Base-by-base conservation (phyloP, 371 early-diverging fungal species). In the Paraphysoderma sedebokerense region DNA sequence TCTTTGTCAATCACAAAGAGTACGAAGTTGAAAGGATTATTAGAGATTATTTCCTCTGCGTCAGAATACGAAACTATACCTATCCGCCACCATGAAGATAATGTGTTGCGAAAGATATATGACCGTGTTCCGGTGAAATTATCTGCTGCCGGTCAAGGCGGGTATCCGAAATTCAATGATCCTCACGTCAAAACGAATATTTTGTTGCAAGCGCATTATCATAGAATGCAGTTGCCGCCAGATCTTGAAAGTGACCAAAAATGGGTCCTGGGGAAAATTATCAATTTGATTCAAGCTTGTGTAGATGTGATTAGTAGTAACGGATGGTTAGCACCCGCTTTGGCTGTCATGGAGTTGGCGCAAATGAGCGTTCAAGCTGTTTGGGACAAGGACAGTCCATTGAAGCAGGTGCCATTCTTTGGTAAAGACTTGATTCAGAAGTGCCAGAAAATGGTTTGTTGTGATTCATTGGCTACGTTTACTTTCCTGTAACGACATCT, bases 301-400 rank as follows among this genome's bases (percentile, higher is more conserved):
- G 93, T 95, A 5, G 98, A 97, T 63, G 93, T 97, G 11, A 79
- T 92, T 38, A 81, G 87, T 35, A 82, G 85, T 17, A 79, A 81
- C 51, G 92, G 90, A 22, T 92, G 89, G 89, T 69, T 93, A 46
- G 65, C 74, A 1, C 89, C 93, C 5, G 91, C 90, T 12, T 57
- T 95, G 47, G 76, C 85, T 1, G 71, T 89, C 4, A 93, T 95
- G 96, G 96, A 97, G 58, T 54, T 95, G 58, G 78, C 84, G 22
- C 98, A 97, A 64, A 93, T 93, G 95, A 63, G 66, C 41, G 90
- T 93, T 9, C 95, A 95, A 69, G 92, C 95, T n/a, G 69, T 89
- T 53, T 93, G 96, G 96, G 85, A 90, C 59, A 71, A 76, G 15
- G 90, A 91, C 53, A 84, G 90, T 31, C 81, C 85, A 28, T 67